Conservation (phyloP, 306 rosid species). For the Luffa aegyptiaca region DNA sequence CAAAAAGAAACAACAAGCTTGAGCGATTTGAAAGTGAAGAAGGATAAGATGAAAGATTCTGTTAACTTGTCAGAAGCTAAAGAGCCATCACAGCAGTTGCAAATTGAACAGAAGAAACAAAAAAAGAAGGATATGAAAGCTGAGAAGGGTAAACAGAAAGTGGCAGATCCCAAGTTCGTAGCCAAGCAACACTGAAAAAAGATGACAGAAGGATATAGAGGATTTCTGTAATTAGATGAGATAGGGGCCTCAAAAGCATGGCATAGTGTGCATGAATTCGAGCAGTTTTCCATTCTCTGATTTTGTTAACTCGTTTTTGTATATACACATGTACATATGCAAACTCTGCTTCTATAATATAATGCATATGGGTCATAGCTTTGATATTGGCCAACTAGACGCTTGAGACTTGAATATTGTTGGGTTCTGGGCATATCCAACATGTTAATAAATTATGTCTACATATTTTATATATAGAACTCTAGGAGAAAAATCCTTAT, state of each 20-base stretch:
- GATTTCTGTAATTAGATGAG: neutral
- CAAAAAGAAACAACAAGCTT: neutral
- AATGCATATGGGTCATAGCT: neutral
- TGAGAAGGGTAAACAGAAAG: constrained; percentile 4
- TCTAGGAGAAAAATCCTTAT: too few species aligned
- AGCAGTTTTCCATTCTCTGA: neutral
- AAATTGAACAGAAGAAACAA: neutral
- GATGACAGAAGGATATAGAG: neutral
- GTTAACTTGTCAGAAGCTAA: neutral
- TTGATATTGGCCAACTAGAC: neutral
- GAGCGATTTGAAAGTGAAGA: neutral
- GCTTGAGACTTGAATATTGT: neutral
- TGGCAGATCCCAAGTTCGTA: neutral
- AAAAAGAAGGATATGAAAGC: constrained; percentile 4
- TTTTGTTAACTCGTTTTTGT: neutral
- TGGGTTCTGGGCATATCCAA: neutral
- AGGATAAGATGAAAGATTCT: neutral
- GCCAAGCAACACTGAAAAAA: neutral
- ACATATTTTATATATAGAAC: too few species aligned
- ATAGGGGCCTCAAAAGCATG: neutral
- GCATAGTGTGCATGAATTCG: neutral
- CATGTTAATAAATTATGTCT: neutral
- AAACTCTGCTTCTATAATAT: neutral
- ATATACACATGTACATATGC: neutral
- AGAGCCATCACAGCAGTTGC: neutral